Percentiles rank a stretch among this genome's conserved stretches.
Conservation (phyloP, 2,329 filamentous ascomycete species). For the Phialocephala sp. region DNA sequence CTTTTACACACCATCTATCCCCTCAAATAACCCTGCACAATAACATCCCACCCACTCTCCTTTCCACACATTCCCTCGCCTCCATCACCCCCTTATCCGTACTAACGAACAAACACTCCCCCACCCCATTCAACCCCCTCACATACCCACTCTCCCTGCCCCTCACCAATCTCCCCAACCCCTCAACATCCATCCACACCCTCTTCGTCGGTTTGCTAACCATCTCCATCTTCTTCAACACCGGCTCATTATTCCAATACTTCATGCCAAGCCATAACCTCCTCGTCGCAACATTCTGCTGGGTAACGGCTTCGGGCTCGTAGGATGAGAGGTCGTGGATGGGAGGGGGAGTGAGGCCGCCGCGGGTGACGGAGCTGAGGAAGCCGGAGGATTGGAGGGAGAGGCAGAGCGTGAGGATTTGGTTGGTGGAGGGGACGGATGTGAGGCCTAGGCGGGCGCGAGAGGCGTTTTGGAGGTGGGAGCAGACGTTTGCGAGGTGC, state of each 20-base stretch:
- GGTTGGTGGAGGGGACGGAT: constrained; percentile 69
- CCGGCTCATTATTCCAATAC: constrained; percentile 75
- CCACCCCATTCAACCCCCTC: constrained; percentile 67
- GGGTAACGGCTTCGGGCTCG: constrained; percentile 57
- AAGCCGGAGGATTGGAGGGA: constrained; percentile 73
- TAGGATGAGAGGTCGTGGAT: constrained; percentile 53
- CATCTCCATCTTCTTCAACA: constrained; percentile 66
- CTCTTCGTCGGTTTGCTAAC: constrained; percentile 72
- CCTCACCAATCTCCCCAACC: constrained; percentile 61
- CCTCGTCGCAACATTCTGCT: constrained; percentile 64
- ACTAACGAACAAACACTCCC: constrained; percentile 71
- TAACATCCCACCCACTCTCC: constrained; percentile 70
- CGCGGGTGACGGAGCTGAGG: constrained; percentile 70
- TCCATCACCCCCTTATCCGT: constrained; percentile 73
- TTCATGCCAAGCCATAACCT: constrained; percentile 76
- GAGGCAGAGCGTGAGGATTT: constrained; percentile 67
- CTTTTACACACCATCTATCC: constrained; percentile 20
- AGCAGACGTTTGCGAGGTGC: constrained; percentile 72
- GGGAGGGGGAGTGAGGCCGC: constrained; percentile 61
- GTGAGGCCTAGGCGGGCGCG: constrained; percentile 72
- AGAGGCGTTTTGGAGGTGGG: constrained; percentile 76
- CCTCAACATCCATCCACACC: constrained; percentile 65
- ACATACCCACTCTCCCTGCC: constrained; percentile 63
- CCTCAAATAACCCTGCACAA: constrained; percentile 64
- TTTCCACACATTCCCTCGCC: constrained; percentile 72